These are phyloP conservation scores for Phaeosphaeria sp. DNA, from an alignment of 2,329 filamentous ascomycete species.

Conservation along the genomic window DNA sequence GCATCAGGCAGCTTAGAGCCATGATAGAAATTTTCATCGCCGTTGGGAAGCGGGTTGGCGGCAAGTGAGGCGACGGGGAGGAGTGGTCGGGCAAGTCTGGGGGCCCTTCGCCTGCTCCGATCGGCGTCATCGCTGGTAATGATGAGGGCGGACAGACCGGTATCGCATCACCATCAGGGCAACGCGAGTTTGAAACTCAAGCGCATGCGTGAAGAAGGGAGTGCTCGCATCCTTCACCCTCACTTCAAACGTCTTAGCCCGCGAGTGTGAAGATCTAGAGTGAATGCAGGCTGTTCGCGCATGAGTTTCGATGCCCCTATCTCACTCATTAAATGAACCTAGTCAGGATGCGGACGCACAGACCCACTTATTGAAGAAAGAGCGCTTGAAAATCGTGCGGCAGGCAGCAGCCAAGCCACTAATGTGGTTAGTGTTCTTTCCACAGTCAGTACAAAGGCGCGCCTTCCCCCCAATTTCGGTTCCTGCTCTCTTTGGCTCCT, in stretches of 20 bases:
- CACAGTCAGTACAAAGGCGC: constrained; percentile 36
- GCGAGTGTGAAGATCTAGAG: constrained; percentile 15
- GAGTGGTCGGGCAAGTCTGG: constrained; percentile 25
- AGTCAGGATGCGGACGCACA: too few relatives aligned
- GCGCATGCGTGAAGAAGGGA: not conserved
- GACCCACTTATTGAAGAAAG: too few relatives aligned
- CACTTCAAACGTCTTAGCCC: constrained; percentile 10
- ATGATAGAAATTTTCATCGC: constrained; percentile 20
- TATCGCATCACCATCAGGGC: constrained; percentile 2
- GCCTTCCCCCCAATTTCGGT: constrained; percentile 30
- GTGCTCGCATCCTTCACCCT: not conserved
- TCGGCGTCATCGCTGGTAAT: constrained; percentile 30
- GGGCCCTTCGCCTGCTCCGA: constrained; percentile 20
- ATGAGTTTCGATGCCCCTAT: constrained; percentile 33
- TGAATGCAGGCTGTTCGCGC: constrained; percentile 23
- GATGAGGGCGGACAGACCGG: not conserved
- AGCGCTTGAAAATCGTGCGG: not conserved
- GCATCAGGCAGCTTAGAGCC: constrained; percentile 12
- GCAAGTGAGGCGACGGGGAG: constrained; percentile 31
- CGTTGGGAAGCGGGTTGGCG: constrained; percentile 14
- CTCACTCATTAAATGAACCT: too few relatives aligned
- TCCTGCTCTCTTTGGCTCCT: constrained; percentile 39
- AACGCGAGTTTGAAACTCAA: not conserved
- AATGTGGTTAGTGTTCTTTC: constrained; percentile 18
- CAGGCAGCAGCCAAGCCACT: constrained; percentile 7